Evolutionary conservation across 2,329 filamentous ascomycete species (phyloP).

Genomic region (Clonostachys sp.): DNA sequence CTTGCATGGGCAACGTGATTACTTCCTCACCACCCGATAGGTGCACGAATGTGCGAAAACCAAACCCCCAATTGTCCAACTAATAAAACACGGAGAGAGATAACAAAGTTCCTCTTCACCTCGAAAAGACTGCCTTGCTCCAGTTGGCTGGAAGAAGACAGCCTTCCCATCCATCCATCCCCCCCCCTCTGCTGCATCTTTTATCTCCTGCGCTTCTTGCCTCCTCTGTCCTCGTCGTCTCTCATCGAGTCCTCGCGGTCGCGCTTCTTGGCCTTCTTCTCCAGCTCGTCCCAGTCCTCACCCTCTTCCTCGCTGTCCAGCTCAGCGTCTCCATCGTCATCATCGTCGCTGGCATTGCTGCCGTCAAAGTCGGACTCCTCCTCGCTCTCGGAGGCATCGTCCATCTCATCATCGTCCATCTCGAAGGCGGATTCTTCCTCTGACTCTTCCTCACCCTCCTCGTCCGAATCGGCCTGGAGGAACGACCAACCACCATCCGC

Average conservation of each 20-base stretch:
- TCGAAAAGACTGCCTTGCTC: too few relatives aligned
- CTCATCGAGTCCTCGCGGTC: constrained; percentile 64
- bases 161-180: too few relatives aligned
- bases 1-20: too few relatives aligned
- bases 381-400: constrained; percentile 73
- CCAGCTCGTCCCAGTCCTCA: constrained; percentile 92
- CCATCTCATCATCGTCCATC: constrained; percentile 80
- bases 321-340: constrained; percentile 64
- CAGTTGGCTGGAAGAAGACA: too few relatives aligned
- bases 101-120: too few relatives aligned
- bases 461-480: constrained; percentile 81
- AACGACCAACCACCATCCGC: constrained; percentile 94
- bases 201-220: constrained; percentile 43
- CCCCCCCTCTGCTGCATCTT: neutral
- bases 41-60: too few relatives aligned
- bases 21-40: too few relatives aligned
- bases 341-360: constrained; percentile 80
- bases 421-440: constrained; percentile 93
- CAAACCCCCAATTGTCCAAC: too few relatives aligned
- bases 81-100: too few relatives aligned
- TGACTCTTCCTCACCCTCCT: constrained; percentile 74
- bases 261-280: constrained; percentile 84
- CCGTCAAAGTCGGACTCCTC: constrained; percentile 85
- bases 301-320: constrained; percentile 67
- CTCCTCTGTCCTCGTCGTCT: constrained; percentile 59